These are phyloP conservation scores for Leavenworthia alabamica DNA, from an alignment of 345 rosid species.

Conservation along the genomic window DNA sequence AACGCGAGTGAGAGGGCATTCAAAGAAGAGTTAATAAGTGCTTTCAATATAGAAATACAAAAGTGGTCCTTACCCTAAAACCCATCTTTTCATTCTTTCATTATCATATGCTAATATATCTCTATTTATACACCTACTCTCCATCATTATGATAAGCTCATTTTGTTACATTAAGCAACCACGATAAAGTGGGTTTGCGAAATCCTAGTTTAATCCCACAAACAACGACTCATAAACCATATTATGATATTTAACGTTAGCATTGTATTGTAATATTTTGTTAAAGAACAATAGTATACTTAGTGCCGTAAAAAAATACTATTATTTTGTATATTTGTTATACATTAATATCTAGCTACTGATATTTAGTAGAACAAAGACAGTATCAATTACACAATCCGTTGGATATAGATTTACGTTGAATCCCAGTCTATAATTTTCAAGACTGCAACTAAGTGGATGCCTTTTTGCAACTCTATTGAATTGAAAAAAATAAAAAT, in stretches of 20 bases:
- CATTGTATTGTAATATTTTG: background rate
- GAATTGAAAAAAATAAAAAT: background rate
- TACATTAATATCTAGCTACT: background rate
- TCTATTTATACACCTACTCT: slow-evolving; percentile 15
- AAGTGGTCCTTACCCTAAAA: slow-evolving; percentile 33
- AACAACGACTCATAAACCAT: slow-evolving; percentile 14
- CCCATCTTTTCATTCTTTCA: slow-evolving; percentile 7
- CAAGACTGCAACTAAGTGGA: background rate
- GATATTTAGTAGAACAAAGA: background rate
- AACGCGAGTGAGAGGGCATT: slow-evolving; percentile 28
- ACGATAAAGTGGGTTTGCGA: background rate
- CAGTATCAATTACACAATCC: background rate
- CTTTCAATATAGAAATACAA: slow-evolving; percentile 13
- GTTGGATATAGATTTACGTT: background rate
- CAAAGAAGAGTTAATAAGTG: slow-evolving; percentile 10
- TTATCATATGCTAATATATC: slow-evolving; percentile 22
- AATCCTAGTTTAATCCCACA: slow-evolving; percentile 9
- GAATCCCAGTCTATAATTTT: background rate
- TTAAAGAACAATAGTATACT: background rate
- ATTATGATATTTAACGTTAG: background rate
- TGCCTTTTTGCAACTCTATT: background rate
- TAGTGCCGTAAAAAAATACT: background rate
- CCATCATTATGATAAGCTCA: slow-evolving; percentile 27
- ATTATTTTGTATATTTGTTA: background rate
- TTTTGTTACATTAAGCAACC: slow-evolving; percentile 15